Base-by-base conservation (phyloP, 2,329 filamentous ascomycete species). In the Lachnellula arida region DNA sequence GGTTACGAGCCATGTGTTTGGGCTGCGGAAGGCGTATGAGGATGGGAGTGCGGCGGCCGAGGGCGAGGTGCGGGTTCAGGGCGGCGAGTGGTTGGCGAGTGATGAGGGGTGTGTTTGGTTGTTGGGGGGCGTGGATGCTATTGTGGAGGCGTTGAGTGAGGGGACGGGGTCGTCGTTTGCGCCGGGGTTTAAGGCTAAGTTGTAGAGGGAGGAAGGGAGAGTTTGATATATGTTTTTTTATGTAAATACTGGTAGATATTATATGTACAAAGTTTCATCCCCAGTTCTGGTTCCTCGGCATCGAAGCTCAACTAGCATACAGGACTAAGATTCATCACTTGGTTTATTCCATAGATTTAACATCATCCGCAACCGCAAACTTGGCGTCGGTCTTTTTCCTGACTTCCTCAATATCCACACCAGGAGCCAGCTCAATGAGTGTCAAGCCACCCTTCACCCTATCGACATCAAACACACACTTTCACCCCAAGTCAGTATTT, bases 1-100 rank as follows among this genome's bases (percentile, higher is more conserved):
- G 76, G 88, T 95, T 12, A 73, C 88, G 17, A 90, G 86, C 62
- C 90, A 95, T 72, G 78, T 94, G 0, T 93, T 91, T 73, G 90
- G 90, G 0, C 68, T 95, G 72, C 74, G 87, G 56, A 94, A 94
- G 75, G 88, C 84, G 0, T 78, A 87, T 51, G 83, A 88, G 60
- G 85, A 91, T 70, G 88, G 86, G 1, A 76, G 75, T 19, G 79
- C 71, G n/a, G 58, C 62, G 70, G 78, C 72, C 39, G 69, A 72
- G 50, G 78, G 79, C 54, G 74, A 76, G 49, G 73, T 75, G 34
- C 70, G 68, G 7, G 74, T 78, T 25, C 73, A 80, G 55, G 81
- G 77, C 1, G 79, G 77, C 1, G 72, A 75, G 63, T 88, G 84
- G 85, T 70, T 87, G 64, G 83, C 83, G 1, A 78, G 78, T 34